Percentiles rank a stretch among this genome's conserved stretches.
Evolutionary conservation across 2,329 filamentous ascomycete species (phyloP).

Genomic region (Trichoderma citrinoviride): DNA sequence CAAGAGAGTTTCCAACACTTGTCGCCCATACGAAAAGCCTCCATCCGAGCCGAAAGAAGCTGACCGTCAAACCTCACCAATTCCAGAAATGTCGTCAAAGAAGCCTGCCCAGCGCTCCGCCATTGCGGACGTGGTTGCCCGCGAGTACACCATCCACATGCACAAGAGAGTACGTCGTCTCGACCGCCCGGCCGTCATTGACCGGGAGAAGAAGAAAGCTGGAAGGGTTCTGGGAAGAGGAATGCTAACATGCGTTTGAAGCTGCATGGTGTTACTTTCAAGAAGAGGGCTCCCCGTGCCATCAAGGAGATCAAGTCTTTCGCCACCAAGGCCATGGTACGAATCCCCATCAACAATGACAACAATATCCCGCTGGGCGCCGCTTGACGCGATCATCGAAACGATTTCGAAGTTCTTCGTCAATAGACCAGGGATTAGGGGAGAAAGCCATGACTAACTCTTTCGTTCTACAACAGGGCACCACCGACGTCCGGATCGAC

Average conservation of each 20-base stretch:
- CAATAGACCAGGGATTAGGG: background rate
- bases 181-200: constrained; percentile 19
- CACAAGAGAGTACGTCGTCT: constrained; percentile 73
- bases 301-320: constrained; percentile 99
- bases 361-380: background rate
- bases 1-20: background rate
- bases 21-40: background rate
- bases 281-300: constrained; percentile 97
- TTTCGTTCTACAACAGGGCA: constrained; percentile 62
- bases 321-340: constrained; percentile 92
- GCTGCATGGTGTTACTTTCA: constrained; percentile 97
- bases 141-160: constrained; percentile 99
- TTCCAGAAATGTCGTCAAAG: constrained; percentile 45
- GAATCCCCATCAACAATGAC: constrained; percentile 36
- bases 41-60: constrained; percentile 22
- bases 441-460: constrained; percentile 25
- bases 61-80: constrained; percentile 26
- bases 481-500: constrained; percentile 94
- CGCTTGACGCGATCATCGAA: constrained; percentile 1
- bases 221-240: background rate
- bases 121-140: constrained; percentile 97
- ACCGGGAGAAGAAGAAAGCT: background rate
- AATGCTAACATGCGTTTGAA: constrained; percentile 41
- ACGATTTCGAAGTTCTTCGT: background rate
- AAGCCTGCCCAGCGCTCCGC: constrained; percentile 70